Evolutionary conservation across 345 rosid genomes (phyloP), one percentile per base, ranked within the genome.

Genomic region (Citropsis articulata): DNA sequence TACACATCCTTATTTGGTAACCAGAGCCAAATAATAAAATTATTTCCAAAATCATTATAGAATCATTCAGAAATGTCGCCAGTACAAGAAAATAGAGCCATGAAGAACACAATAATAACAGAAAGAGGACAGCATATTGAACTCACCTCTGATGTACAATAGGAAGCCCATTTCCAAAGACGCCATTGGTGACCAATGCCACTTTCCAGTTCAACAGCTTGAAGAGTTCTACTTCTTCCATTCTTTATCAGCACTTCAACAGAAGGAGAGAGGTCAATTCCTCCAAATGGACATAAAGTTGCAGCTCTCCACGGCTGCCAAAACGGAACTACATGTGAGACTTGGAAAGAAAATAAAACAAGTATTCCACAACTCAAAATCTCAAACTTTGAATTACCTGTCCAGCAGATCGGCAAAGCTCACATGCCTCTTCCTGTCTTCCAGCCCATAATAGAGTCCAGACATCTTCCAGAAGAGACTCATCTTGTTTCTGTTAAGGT

Each of bases 131-230:
- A 36, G 55, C n/a, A 14, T 27, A 59, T 45, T 56, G 7, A 59
- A 56, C 59, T 74, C 80, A 94, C 99, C 91, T 96, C 98, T 78
- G 99, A 92, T 65, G 98, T 92, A 87, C 95, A 89, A 75, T 84
- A 91, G 57, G 97, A 90, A 79, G 99, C 98, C 99, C 99, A 96
- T 85, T 91, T 96, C 99, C 98, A 91, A 56, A 96, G 91, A 61
- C 84, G 90, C 90, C 90, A 88, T 75, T 94, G 99, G 83, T 82
- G 93, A 77, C 94, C 98, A 80, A 96, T 86, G 72, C 97, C 95
- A 84, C 95, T 94, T 86, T 92, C 98, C 79, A 90, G 87, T 86
- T 96, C 99, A 78, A 92, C 86, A 78, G 99, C 97, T 82, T 94
- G 99, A 75, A 94, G 89, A 66, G 84, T 88, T 82, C 92, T 88